phyloP scores from a whole-genome alignment of 306 rosid genomes.

The Castanea crenata region DNA sequence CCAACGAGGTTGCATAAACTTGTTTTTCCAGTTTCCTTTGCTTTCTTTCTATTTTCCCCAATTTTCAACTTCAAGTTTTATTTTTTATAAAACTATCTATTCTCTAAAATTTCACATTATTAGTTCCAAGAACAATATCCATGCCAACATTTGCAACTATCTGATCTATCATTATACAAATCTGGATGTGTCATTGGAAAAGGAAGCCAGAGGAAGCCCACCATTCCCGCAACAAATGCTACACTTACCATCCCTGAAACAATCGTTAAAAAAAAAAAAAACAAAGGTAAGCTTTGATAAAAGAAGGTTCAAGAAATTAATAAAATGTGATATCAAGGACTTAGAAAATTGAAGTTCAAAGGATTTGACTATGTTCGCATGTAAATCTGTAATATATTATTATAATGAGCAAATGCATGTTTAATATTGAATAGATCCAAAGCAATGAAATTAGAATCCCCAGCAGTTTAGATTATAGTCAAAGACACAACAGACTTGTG shows the following conservation, averaged over 20 bases:
- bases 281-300: conserved; percentile 3
- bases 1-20: neutral
- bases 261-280: neutral
- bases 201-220: conserved; percentile 78
- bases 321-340: conserved; percentile 9
- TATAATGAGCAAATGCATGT: neutral
- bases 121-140: conserved; percentile 70
- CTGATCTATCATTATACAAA: conserved; percentile 64
- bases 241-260: conserved; percentile 57
- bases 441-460: conserved; percentile 2
- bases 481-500: neutral
- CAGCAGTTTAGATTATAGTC: conserved; percentile 3
- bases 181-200: conserved; percentile 72
- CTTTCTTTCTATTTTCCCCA: neutral
- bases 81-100: neutral
- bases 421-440: neutral
- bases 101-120: conserved; percentile 17
- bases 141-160: conserved; percentile 88
- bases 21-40: neutral
- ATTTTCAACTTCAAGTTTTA: neutral
- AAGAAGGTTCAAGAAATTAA: conserved; percentile 18
- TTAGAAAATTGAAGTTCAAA: conserved; percentile 2
- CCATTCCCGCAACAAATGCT: conserved; percentile 59
- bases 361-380: conserved; percentile 2
- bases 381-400: neutral